phyloP scores from a whole-genome alignment of 108 stramenopile species.

The Nitzschia sp. region DNA sequence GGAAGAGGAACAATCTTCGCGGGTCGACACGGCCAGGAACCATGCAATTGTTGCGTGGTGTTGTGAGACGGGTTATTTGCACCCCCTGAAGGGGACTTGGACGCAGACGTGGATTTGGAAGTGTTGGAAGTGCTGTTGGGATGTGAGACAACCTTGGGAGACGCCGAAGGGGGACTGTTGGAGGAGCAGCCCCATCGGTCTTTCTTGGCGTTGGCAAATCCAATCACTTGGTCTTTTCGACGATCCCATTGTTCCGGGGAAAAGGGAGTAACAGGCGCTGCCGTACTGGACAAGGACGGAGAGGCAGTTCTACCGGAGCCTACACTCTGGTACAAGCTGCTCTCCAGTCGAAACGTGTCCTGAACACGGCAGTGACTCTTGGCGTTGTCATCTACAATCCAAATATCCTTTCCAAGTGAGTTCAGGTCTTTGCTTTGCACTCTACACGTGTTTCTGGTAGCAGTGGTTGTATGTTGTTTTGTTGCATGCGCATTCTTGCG shows the following conservation, averaged over 20 bases:
- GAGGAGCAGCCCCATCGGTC: background rate
- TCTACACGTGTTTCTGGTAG: no score
- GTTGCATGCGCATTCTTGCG: no score
- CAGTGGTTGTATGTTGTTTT: no score
- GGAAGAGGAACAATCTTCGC: background rate
- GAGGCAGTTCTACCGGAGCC: background rate
- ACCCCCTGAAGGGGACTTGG: background rate
- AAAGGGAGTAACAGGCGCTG: background rate
- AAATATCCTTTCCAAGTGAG: background rate
- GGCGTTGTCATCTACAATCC: constrained; percentile 11
- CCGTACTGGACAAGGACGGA: background rate
- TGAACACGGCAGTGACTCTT: background rate
- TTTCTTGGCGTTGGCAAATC: constrained; percentile 16
- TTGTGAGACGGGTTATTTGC: background rate
- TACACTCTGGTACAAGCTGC: background rate
- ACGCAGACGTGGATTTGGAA: background rate
- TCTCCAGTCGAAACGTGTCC: background rate
- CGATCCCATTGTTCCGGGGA: constrained; percentile 10
- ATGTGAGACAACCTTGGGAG: background rate
- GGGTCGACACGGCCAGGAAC: background rate
- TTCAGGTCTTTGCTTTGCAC: no score
- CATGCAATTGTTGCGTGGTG: background rate
- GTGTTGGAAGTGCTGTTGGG: background rate
- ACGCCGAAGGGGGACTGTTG: background rate
- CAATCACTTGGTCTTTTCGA: constrained; percentile 1